These are phyloP conservation scores for Pseudogymnoascus sp. DNA, from an alignment of 2,329 filamentous ascomycete genomes.

Conservation along the genomic window DNA sequence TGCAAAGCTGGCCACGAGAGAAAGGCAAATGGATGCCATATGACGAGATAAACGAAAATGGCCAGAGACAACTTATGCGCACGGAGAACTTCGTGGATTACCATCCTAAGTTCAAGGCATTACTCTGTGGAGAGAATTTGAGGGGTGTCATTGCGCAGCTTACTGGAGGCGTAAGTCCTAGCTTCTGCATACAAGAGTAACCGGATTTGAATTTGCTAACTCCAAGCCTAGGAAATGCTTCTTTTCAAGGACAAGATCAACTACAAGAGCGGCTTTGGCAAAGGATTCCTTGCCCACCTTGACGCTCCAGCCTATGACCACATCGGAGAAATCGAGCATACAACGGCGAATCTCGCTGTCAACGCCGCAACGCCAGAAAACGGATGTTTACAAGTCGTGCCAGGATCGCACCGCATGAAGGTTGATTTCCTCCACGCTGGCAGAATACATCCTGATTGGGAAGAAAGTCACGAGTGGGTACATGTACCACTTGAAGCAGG, in stretches of 20 bases:
- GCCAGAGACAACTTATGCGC: constrained; percentile 26
- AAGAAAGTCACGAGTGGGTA: constrained; percentile 24
- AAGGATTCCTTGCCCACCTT: constrained; percentile 27
- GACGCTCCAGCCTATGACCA: constrained; percentile 29
- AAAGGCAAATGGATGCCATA: constrained; percentile 30
- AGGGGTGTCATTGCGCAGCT: constrained; percentile 22
- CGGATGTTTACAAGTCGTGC: constrained; percentile 27
- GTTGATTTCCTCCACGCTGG: constrained; percentile 25
- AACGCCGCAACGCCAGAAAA: constrained; percentile 26
- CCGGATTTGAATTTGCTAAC: not conserved
- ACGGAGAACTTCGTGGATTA: constrained; percentile 28
- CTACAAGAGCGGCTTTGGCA: constrained; percentile 27
- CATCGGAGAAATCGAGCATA: constrained; percentile 26
- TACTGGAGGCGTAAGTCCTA: constrained; percentile 22
- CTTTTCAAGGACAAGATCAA: constrained; percentile 31
- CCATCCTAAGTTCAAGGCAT: constrained; percentile 23
- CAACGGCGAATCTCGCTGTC: constrained; percentile 27
- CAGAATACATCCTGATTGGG: constrained; percentile 24
- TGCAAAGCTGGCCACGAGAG: constrained; percentile 24
- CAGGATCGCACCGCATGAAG: constrained; percentile 26
- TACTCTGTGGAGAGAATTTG: constrained; percentile 24
- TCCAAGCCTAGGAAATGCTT: constrained; percentile 23
- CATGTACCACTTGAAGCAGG: constrained; percentile 21
- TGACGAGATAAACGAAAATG: constrained; percentile 26
- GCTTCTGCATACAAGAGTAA: not conserved